These are phyloP conservation scores for Globisporangium cystogenes DNA, from an alignment of 352 stramenopile genomes.

Conservation along the genomic window DNA sequence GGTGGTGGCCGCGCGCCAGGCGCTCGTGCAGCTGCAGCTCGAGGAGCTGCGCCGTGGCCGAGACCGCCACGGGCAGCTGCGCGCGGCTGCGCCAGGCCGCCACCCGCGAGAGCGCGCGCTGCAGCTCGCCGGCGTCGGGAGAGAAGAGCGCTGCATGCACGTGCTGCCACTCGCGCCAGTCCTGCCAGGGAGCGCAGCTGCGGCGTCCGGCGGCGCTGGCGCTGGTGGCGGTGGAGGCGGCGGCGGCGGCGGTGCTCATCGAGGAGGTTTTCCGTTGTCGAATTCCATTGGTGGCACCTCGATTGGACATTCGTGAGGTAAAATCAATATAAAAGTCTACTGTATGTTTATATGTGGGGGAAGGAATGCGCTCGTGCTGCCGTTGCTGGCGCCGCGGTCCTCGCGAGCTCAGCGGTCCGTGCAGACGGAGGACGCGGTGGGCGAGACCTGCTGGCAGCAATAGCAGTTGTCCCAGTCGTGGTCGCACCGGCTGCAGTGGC, in stretches of 20 bases:
- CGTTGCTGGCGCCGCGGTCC: no score
- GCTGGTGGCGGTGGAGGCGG: background rate
- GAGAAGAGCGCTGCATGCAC: constrained; percentile 60
- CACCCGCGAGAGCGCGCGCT: constrained; percentile 53
- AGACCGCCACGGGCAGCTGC: constrained; percentile 74
- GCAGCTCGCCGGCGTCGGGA: constrained; percentile 33
- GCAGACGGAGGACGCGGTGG: constrained; percentile 55
- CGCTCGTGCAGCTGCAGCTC: constrained; percentile 72
- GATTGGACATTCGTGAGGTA: background rate
- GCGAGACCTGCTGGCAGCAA: constrained; percentile 70
- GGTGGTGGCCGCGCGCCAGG: constrained; percentile 58
- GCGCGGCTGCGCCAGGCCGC: constrained; percentile 61
- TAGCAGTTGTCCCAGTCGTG: constrained; percentile 70
- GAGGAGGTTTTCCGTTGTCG: background rate
- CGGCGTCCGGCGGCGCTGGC: constrained; percentile 41
- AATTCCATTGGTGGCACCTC: background rate
- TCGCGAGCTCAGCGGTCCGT: constrained; percentile 34
- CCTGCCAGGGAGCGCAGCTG: constrained; percentile 46
- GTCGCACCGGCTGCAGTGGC: constrained; percentile 63
- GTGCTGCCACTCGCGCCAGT: constrained; percentile 75
- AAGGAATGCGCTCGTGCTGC: no score
- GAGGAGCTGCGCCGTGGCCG: constrained; percentile 67
- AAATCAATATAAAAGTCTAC: background rate
- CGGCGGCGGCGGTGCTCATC: background rate
- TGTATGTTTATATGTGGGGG: background rate